A percentile compares a stretch with the other conserved stretches of the same genome.
Conservation (phyloP, 306 rosid genomes). For the Vigna nakashimae region DNA sequence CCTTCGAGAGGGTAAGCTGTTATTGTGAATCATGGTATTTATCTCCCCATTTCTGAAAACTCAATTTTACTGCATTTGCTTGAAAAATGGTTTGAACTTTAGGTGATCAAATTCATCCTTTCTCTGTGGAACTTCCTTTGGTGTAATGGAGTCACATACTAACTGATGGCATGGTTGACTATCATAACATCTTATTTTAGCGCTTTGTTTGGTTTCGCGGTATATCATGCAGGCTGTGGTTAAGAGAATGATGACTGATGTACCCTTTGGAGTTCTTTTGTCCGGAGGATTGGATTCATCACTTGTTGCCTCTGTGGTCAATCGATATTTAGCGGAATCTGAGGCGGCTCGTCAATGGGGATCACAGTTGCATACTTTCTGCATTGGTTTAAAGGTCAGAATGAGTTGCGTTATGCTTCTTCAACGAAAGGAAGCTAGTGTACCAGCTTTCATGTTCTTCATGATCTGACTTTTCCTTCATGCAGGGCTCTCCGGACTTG, state of each 20-base stretch:
- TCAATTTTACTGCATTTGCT: conserved; percentile 34
- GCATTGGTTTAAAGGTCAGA: conserved; percentile 84
- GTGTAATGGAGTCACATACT: too few species aligned
- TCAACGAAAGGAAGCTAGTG: conserved; percentile 11
- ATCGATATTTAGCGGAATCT: conserved; percentile 70
- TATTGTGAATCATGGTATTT: not conserved
- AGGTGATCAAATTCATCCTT: conserved; percentile 11
- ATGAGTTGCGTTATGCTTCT: conserved; percentile 17
- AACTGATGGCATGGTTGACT: not conserved
- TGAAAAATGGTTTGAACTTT: conserved; percentile 29
- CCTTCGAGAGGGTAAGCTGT: conserved; percentile 80
- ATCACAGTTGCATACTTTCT: conserved; percentile 89
- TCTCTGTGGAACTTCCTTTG: not conserved
- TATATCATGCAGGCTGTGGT: conserved; percentile 76
- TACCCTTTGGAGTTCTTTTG: conserved; percentile 95
- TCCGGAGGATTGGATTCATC: conserved; percentile 98
- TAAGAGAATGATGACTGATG: conserved; percentile 98
- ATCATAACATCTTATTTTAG: conserved; percentile 8
- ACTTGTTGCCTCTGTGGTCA: conserved; percentile 92
- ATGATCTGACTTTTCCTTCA: conserved; percentile 37
- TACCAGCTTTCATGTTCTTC: conserved; percentile 34
- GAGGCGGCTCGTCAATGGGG: conserved; percentile 92
- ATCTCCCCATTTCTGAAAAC: conserved; percentile 9
- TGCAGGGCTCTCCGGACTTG: conserved; percentile 95
- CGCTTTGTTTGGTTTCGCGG: conserved; percentile 31